Percentiles rank a stretch among this genome's conserved stretches.
Evolutionary conservation across 139 green algal species (phyloP).

Genomic region (Chlorella sp.): DNA sequence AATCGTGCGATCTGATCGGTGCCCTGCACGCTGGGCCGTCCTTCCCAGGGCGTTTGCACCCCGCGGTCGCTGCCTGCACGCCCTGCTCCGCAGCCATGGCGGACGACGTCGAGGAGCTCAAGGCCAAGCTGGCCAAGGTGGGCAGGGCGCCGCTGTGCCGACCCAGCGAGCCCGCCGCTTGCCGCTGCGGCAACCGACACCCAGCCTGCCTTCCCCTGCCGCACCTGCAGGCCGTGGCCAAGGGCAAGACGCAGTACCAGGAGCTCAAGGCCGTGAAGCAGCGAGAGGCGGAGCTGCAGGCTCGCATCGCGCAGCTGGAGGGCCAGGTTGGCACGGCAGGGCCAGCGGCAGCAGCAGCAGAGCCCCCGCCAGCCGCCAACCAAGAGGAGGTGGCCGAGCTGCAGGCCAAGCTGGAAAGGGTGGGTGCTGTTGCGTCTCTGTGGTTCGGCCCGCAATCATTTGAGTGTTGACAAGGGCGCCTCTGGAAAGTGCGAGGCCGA

Average conservation of each 20-base stretch:
- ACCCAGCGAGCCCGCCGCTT: not conserved
- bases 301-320: not conserved
- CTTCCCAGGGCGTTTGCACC: too few relatives aligned
- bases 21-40: too few relatives aligned
- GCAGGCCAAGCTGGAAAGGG: too few relatives aligned
- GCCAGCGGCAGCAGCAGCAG: not conserved
- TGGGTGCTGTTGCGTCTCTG: too few relatives aligned
- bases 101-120: not conserved
- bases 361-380: not conserved
- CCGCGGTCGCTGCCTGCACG: too few relatives aligned
- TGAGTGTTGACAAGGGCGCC: too few relatives aligned
- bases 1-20: too few relatives aligned
- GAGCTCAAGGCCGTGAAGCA: conserved; percentile 13
- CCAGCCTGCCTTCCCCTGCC: not conserved
- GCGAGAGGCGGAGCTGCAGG: conserved; percentile 9
- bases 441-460: too few relatives aligned
- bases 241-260: conserved; percentile 29
- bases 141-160: not conserved
- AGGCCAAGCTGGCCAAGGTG: conserved; percentile 15
- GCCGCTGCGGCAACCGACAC: not conserved
- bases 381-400: not conserved
- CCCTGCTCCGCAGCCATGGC: not conserved
- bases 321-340: too few relatives aligned
- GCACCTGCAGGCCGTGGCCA: conserved; percentile 9
- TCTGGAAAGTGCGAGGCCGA: too few relatives aligned